phyloP scores from a whole-genome alignment of 2,329 filamentous ascomycete species.

The Curvularia sp. region DNA sequence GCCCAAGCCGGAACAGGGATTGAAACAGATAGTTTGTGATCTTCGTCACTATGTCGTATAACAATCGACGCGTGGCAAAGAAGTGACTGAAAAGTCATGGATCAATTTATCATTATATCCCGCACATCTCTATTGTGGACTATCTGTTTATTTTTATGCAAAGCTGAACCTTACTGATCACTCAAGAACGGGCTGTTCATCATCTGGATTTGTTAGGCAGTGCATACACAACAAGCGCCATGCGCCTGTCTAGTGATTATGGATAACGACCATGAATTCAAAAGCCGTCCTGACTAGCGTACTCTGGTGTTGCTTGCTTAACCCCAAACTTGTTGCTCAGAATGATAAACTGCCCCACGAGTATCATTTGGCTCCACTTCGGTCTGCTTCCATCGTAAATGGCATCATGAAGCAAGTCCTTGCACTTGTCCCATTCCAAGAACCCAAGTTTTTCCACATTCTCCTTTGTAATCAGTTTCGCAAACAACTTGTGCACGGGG shows the following conservation, averaged over 20 bases:
- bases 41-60: not conserved
- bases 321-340: constrained; percentile 22
- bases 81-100: not conserved
- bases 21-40: constrained; percentile 37
- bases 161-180: not conserved
- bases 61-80: not conserved
- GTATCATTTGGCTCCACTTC: constrained; percentile 27
- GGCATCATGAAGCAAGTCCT: constrained; percentile 20
- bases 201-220: not conserved
- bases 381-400: constrained; percentile 21
- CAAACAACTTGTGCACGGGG: constrained; percentile 51
- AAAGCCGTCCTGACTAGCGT: not conserved
- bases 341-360: constrained; percentile 28
- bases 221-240: not conserved
- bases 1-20: constrained; percentile 77
- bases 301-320: constrained; percentile 18
- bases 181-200: not conserved
- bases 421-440: constrained; percentile 22
- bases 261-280: not conserved
- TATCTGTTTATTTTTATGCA: not conserved
- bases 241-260: not conserved
- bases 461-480: constrained; percentile 36
- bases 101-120: not conserved
- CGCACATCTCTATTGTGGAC: not conserved
- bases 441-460: constrained; percentile 40